Percentiles rank a stretch among this genome's conserved stretches.
phyloP scores from a whole-genome alignment of 2,329 filamentous ascomycete species.

The Aspergillus ochraceus region DNA sequence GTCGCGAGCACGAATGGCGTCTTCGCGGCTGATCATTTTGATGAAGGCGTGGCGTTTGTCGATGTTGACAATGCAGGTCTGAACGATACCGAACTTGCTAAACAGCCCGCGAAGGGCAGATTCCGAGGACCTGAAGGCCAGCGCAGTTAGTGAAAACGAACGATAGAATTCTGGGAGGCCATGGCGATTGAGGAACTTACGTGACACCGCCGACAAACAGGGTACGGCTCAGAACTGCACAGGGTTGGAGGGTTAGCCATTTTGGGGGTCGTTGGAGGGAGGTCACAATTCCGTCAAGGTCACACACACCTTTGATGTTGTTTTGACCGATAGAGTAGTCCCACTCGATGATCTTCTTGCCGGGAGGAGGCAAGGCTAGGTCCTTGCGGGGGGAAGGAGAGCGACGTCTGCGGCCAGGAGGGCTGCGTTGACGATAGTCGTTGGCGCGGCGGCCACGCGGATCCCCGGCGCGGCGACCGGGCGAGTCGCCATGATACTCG shows the following conservation, averaged over 20 bases:
- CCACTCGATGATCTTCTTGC: constrained; percentile 75
- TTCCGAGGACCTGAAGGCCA: constrained; percentile 65
- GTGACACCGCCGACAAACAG: constrained; percentile 96
- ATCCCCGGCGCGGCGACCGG: constrained; percentile 60
- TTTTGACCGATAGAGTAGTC: constrained; percentile 73
- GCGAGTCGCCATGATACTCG: constrained; percentile 70
- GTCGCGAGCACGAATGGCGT: constrained; percentile 79
- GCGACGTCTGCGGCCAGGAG: constrained; percentile 66
- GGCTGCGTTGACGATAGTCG: constrained; percentile 86
- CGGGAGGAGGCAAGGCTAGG: constrained; percentile 45
- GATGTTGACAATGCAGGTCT: constrained; percentile 97
- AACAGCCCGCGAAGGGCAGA: constrained; percentile 80
- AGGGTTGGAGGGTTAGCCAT: not conserved
- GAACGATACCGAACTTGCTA: constrained; percentile 77
- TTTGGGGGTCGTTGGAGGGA: too few relatives aligned
- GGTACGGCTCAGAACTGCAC: constrained; percentile 79
- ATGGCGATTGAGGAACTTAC: constrained; percentile 51
- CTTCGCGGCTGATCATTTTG: constrained; percentile 90
- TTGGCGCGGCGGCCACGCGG: constrained; percentile 53
- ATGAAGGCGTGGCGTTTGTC: constrained; percentile 98
- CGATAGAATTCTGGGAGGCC: not conserved
- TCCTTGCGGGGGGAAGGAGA: constrained; percentile 59
- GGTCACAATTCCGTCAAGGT: not conserved
- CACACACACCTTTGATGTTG: constrained; percentile 67
- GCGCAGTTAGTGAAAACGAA: not conserved